Conservation (phyloP, 768 basidiomycete species). For the Suillus bovinus region DNA sequence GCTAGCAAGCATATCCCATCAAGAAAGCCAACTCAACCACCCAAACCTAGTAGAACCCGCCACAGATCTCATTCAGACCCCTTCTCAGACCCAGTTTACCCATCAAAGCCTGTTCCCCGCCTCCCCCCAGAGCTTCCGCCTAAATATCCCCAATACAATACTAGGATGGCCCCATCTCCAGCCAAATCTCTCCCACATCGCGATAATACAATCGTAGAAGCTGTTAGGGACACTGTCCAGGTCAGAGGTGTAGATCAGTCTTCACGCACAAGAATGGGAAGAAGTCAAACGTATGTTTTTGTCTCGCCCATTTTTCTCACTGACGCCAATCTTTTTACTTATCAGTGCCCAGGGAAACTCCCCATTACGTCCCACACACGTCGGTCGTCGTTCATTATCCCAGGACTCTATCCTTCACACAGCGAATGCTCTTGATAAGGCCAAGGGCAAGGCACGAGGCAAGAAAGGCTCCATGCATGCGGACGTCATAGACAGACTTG, state of each 20-base stretch:
- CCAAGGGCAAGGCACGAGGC: conserved; percentile 47
- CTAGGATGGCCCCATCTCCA: conserved; percentile 28
- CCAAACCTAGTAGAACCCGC: conserved; percentile 36
- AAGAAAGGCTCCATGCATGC: conserved; percentile 82
- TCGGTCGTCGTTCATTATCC: conserved; percentile 49
- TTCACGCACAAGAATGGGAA: conserved; percentile 49
- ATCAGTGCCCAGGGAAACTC: conserved; percentile 20
- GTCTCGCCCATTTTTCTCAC: conserved; percentile 26
- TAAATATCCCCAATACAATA: conserved; percentile 26
- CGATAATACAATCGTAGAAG: conserved; percentile 50
- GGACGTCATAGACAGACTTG: conserved; percentile 88
- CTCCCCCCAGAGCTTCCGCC: conserved; percentile 38
- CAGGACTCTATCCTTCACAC: conserved; percentile 46
- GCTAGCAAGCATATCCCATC: conserved; percentile 27
- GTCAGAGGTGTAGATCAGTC: conserved; percentile 46
- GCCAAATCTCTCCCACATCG: conserved; percentile 35
- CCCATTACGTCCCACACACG: conserved; percentile 24
- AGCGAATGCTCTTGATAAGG: conserved; percentile 43
- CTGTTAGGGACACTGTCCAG: conserved; percentile 69
- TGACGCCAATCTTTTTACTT: conserved; percentile 27
- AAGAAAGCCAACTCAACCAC: conserved; percentile 20
- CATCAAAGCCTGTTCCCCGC: conserved; percentile 39
- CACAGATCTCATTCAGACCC: conserved; percentile 54
- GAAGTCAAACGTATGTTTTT: conserved; percentile 55
- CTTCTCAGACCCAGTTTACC: conserved; percentile 43